Base-by-base conservation (phyloP, 306 rosid species). In the Arachis stenosperma region DNA sequence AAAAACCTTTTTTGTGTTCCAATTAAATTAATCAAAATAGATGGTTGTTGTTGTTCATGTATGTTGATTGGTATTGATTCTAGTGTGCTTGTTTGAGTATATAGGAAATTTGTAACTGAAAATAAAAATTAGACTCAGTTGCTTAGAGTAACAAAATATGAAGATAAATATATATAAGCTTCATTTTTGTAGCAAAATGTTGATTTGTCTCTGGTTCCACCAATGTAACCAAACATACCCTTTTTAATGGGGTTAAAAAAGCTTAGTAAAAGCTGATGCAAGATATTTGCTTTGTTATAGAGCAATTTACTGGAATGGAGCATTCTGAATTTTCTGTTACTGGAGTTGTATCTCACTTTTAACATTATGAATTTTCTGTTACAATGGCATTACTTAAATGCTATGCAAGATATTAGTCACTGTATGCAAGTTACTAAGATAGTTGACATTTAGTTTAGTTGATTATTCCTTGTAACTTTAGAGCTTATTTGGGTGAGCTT, bases 11-110 rank as follows among this genome's bases (percentile, higher is more conserved):
- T 33, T 33, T 33, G 2, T 4, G 37, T 33, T 33, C 37, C 37
- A 33, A 33, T 33, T 33, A 22, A 22, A 22, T 22, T 22, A 22
- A 22, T 22, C 27, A 22, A 22, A 22, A 22, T 22, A 22, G 27
- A 22, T 22, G 43, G 1, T 68, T 68, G 59, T 0, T 10, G 33
- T 39, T n/a, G 55, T 53, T 27, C 39, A 12, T 64, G 47, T 17
- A 5, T 66, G 58, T 56, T 33, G 41, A 47, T 66, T 22, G 30
- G 65, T 47, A 64, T 53, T 75, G 9, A 57, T 67, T 60, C 17
- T 5, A 15, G 9, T 37, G 51, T 53, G 61, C 39, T 69, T 2
- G 6, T 47, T 52, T 53, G 47, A 50, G 61, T 14, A 15, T 55
- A 11, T 44, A 58, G 46, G 15, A 33, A 37, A 6, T 61, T n/a